Base-by-base conservation (phyloP, 441 rosid species). In the Geranium incanum region DNA sequence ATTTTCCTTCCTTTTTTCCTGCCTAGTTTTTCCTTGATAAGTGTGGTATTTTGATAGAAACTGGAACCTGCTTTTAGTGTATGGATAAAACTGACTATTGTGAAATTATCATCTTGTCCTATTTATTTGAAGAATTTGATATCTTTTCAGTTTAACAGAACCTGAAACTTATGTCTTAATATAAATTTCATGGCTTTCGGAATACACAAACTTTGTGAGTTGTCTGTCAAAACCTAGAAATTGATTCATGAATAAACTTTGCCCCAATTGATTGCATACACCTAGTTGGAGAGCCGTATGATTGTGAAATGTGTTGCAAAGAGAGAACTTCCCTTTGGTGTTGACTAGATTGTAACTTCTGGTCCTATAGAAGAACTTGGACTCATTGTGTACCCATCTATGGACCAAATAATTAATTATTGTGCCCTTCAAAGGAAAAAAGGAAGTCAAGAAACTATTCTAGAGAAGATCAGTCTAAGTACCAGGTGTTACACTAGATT, bases 401-500 rank as follows among this genome's bases (percentile, higher is more conserved):
- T 59, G 64, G 64, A 59, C 64, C 36, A 59, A 59, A 15, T 59
- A 59, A 59, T 59, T 1, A 59, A 59, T 59, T 19, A 59, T 59
- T 59, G 64, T 2, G 19, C 64, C 64, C 64, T 59, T 15, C 23
- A 59, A 59, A 59, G 12, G 21, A 52, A 59, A 59, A 59, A 16
- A 16, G 11, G 8, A 59, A 59, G 28, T 18, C 11, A 59, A 19
- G 23, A 18, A 16, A 57, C 6, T 16, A 57, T 9, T 6, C 18
- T 19, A 6, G 64, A 59, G 33, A 59, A 59, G 21, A 59, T 21
- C 64, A 6, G 64, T 59, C 63, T 36, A 18, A 59, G 64, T 59
- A 59, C 18, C 33, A 59, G 64, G 33, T 59, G 6, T 59, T 21
- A 59, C 64, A 59, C 64, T 59, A 59, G 64, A 59, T 59, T 59